These are phyloP conservation scores for Trapa incisa DNA, from an alignment of 345 rosid species.

Conservation along the genomic window DNA sequence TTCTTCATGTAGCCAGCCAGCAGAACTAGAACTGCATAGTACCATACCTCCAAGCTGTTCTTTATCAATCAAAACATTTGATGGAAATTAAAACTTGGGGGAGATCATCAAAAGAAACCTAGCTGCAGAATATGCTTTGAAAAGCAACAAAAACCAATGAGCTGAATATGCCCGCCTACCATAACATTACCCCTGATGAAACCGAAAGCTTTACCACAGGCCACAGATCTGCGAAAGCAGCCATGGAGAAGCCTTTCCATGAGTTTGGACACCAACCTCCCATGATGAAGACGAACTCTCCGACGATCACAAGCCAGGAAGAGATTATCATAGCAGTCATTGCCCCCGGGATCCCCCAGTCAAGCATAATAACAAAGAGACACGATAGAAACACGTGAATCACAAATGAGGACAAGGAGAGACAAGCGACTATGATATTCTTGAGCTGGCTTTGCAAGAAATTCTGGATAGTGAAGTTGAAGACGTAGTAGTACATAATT, in stretches of 20 bases:
- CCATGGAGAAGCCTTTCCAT: conserved; percentile 21
- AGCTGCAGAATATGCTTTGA: neutral
- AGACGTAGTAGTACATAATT: conserved; percentile 5
- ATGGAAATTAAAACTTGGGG: neutral
- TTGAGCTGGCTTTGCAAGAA: conserved; percentile 15
- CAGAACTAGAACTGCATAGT: conserved; percentile 19
- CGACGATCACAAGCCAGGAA: conserved; percentile 15
- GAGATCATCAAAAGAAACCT: neutral
- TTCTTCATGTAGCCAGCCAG: conserved; percentile 29
- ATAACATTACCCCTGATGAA: conserved; percentile 26
- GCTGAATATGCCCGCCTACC: conserved; percentile 8
- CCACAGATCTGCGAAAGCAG: conserved; percentile 16
- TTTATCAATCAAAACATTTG: neutral
- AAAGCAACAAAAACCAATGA: neutral
- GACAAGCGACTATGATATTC: conserved; percentile 10
- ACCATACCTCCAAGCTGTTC: conserved; percentile 30
- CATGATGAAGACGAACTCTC: conserved; percentile 18
- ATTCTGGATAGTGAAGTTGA: conserved; percentile 7
- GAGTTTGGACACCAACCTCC: conserved; percentile 26
- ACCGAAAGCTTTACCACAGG: conserved; percentile 20
- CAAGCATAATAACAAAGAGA: conserved; percentile 13
- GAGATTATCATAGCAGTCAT: conserved; percentile 21
- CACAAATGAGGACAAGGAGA: conserved; percentile 3
- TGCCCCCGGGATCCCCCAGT: conserved; percentile 21
- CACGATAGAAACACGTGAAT: conserved; percentile 13